Evolutionary conservation across 768 basidiomycete genomes (phyloP), one percentile per base, ranked within the genome.

Genomic region (Kondoa subrosea): DNA sequence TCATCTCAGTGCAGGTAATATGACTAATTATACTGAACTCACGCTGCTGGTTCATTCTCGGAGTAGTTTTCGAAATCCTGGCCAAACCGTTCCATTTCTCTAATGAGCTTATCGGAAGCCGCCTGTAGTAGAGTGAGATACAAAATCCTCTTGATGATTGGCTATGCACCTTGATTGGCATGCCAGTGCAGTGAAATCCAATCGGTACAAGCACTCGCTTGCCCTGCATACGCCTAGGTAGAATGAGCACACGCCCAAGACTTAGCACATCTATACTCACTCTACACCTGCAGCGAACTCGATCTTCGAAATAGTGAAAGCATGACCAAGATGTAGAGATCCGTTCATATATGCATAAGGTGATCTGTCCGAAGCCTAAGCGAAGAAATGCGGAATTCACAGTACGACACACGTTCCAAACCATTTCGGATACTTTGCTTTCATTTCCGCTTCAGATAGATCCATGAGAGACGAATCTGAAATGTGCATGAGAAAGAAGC

Each of bases 261-360:
- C 25, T 12, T 21, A 40, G 27, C n/a, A 58, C 8, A 65, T 8
- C 32, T 17, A 32, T 3, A 66, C 69, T n/a, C 66, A 67, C 78
- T 99, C 86, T 78, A 88, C 97, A 31, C 95, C 95, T 34, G 93
- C 87, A 0, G 85, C 85, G 73, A 97, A 99, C 76, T 99, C 95
- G 76, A 97, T 86, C 80, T 99, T 99, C 67, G 89, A 91, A 78
- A 97, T 89, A 56, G 91, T 92, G 79, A 99, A 99, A 0, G 88
- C 93, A 78, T 99, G 95, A 27, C 95, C 95, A 29, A 97, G 82
- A 78, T 99, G 95, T 72, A 97, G 81, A 72, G 87, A 89, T 58
- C 95, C 95, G 75, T 99, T 99, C 91, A 96, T 97, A 82, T 99
- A 99, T 0, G 75, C 72, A 60, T 66, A 66, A 14, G 68, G 68